Percentiles rank a stretch among this genome's conserved stretches.
Conservation (phyloP, 345 rosid species). For the Salix viminalis region DNA sequence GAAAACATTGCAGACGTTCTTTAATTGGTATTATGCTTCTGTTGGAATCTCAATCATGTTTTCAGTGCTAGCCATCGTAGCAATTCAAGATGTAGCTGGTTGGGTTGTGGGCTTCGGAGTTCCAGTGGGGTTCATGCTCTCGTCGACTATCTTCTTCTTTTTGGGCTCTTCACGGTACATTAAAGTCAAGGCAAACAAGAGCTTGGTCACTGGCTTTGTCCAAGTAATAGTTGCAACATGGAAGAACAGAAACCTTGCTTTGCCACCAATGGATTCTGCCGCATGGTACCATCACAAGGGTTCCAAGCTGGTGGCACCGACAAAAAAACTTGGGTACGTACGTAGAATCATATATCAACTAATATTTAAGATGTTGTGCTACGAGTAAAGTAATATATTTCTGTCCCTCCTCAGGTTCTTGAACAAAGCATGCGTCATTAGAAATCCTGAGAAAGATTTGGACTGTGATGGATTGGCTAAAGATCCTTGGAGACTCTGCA, state of each 20-base stretch:
- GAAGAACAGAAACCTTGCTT: slow-evolving; percentile 27
- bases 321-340: slow-evolving; percentile 43
- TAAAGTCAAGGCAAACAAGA: slow-evolving; percentile 35
- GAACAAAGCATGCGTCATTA: slow-evolving; percentile 33
- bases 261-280: slow-evolving; percentile 24
- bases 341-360: not conserved
- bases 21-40: slow-evolving; percentile 57
- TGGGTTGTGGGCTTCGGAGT: slow-evolving; percentile 53
- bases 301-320: slow-evolving; percentile 34
- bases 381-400: too few relatives aligned
- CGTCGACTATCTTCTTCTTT: slow-evolving; percentile 30
- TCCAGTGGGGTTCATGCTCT: slow-evolving; percentile 44
- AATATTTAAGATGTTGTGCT: too few relatives aligned
- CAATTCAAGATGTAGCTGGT: slow-evolving; percentile 38
- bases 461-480: slow-evolving; percentile 30
- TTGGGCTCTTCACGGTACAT: slow-evolving; percentile 41
- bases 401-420: too few relatives aligned
- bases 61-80: slow-evolving; percentile 37
- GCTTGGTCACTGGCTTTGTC: slow-evolving; percentile 40
- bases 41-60: slow-evolving; percentile 37
- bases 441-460: slow-evolving; percentile 32
- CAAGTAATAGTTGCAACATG: slow-evolving; percentile 37
- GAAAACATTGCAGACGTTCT: slow-evolving; percentile 41
- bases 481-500: slow-evolving; percentile 44
- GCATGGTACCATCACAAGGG: slow-evolving; percentile 25